Percentiles rank a stretch among this genome's conserved stretches.
These are phyloP conservation scores for Conidiobolus incongruus DNA, from an alignment of 371 early-diverging fungal species.

Conservation along the genomic window DNA sequence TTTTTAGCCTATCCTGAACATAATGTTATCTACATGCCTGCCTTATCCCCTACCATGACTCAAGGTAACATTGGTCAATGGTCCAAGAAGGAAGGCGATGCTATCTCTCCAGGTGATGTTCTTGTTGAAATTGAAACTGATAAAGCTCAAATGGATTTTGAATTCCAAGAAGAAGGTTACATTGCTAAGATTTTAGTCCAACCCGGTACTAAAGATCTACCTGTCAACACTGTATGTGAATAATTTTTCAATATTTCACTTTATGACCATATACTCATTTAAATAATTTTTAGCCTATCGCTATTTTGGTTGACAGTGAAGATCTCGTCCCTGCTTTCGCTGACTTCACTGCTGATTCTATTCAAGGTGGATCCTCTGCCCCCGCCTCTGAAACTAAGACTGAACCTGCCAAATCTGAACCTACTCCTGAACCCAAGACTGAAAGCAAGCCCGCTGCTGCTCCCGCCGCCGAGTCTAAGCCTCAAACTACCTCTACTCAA, in stretches of 20 bases:
- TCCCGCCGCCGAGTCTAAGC: slow-evolving; percentile 12
- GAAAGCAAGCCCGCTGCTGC: slow-evolving; percentile 7
- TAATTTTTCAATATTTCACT: too few species aligned
- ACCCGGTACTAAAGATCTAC: slow-evolving; percentile 7
- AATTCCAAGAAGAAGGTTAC: slow-evolving; percentile 95
- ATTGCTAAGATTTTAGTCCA: slow-evolving; percentile 84
- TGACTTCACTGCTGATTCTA: slow-evolving; percentile 35
- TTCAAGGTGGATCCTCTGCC: slow-evolving; percentile 16
- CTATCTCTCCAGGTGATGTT: slow-evolving; percentile 82
- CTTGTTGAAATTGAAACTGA: slow-evolving; percentile 97
- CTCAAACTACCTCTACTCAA: slow-evolving; percentile 15
- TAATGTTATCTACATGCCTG: slow-evolving; percentile 87
- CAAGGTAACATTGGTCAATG: slow-evolving; percentile 88
- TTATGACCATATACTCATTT: slow-evolving; percentile 21
- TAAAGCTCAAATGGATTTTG: slow-evolving; percentile 99
- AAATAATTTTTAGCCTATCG: slow-evolving; percentile 49
- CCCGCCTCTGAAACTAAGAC: slow-evolving; percentile 15
- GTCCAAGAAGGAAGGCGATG: slow-evolving; percentile 80
- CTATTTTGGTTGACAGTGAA: slow-evolving; percentile 75
- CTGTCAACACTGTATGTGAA: slow-evolving; percentile 15
- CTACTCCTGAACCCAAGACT: slow-evolving; percentile 9
- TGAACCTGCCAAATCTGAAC: slow-evolving; percentile 9
- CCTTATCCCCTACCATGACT: slow-evolving; percentile 97
- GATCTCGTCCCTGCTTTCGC: slow-evolving; percentile 71
- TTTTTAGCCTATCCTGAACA: slow-evolving; percentile 64